Conservation (phyloP, 441 rosid species). For the Dalechampia spathulata region DNA sequence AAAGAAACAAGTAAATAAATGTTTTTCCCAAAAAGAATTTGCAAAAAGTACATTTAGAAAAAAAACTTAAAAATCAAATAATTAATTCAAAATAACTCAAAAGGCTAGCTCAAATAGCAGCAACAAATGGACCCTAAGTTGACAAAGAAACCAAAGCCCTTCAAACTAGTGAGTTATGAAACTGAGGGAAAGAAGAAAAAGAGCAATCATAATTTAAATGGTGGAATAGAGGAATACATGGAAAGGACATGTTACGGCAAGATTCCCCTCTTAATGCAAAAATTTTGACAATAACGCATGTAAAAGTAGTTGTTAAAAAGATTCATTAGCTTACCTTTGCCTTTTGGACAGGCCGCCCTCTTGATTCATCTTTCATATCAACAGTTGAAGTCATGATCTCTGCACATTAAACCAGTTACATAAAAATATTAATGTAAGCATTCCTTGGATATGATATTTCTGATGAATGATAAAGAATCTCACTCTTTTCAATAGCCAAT, state of each 20-base stretch:
- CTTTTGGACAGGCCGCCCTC: constrained; percentile 66
- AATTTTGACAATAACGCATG: no score
- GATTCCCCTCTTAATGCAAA: no score
- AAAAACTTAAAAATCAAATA: no score
- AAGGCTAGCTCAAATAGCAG: no score
- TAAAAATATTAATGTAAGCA: no score
- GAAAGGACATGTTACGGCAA: not conserved
- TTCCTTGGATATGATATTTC: no score
- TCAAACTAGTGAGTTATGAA: no score
- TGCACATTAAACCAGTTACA: constrained; percentile 12
- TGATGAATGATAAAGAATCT: constrained; percentile 4
- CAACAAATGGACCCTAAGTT: not conserved
- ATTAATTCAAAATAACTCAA: no score
- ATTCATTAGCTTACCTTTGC: constrained; percentile 50
- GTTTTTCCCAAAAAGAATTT: no score
- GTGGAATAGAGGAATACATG: not conserved
- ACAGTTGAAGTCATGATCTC: constrained; percentile 68
- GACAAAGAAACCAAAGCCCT: not conserved
- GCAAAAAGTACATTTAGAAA: no score
- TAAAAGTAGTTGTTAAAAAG: no score
- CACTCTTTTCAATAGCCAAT: constrained; percentile 69
- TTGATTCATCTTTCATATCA: constrained; percentile 68
- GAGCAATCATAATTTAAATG: not conserved
- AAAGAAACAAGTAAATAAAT: no score
- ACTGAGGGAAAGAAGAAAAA: not conserved